phyloP scores from a whole-genome alignment of 306 rosid genomes.

The Sicyos edulis region DNA sequence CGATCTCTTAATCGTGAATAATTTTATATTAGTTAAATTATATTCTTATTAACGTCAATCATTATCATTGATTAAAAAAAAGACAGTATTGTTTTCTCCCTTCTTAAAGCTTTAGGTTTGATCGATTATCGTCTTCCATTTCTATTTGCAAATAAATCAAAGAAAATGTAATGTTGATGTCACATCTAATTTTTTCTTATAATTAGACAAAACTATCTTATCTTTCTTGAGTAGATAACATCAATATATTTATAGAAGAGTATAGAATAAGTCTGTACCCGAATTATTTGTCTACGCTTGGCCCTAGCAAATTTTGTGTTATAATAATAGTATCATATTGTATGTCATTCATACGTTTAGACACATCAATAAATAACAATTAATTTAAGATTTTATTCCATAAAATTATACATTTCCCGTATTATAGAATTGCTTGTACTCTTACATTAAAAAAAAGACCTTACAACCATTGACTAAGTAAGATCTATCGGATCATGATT shows the following conservation, averaged over 20 bases:
- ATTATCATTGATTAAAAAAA: too few species aligned
- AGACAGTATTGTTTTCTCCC: constrained; percentile 26
- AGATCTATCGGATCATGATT: background rate
- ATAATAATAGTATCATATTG: background rate
- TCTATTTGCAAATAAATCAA: constrained; percentile 9
- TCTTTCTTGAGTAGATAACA: constrained; percentile 20
- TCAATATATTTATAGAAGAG: constrained; percentile 6
- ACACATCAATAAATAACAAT: background rate
- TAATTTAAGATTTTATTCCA: background rate
- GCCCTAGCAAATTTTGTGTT: background rate
- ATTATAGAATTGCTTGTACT: background rate
- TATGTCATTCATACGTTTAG: background rate
- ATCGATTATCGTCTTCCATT: constrained; percentile 52
- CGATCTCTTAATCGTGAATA: too few species aligned
- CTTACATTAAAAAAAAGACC: too few species aligned
- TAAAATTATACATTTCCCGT: background rate
- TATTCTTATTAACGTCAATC: too few species aligned
- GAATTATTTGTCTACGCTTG: background rate
- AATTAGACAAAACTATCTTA: constrained; percentile 35
- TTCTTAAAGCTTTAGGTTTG: constrained; percentile 60
- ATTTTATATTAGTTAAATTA: too few species aligned
- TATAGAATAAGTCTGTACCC: too few species aligned
- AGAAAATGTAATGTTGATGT: constrained; percentile 25
- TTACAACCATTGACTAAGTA: background rate
- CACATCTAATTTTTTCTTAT: constrained; percentile 50